Evolutionary conservation across 169 alveolate genomes (phyloP).

Genomic region (Plasmodium inui): DNA sequence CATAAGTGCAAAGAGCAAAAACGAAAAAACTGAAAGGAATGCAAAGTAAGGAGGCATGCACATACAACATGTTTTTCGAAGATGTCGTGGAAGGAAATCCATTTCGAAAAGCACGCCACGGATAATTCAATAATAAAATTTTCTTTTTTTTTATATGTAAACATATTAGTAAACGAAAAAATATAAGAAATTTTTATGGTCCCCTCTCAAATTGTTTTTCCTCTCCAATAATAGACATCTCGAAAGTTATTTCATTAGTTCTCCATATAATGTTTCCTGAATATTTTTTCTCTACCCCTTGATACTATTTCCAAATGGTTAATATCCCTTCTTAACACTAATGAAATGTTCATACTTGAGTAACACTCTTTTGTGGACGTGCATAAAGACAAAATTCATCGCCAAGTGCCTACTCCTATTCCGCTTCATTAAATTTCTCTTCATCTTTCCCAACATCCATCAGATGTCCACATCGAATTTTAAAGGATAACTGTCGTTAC

Average conservation of each 20-base stretch:
- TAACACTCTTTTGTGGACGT: background rate
- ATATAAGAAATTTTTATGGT: background rate
- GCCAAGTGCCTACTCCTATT: background rate
- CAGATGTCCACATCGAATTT: background rate
- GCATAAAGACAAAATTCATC: background rate
- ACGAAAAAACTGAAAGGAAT: background rate
- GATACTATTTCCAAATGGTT: background rate
- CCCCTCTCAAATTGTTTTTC: background rate
- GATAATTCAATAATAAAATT: background rate
- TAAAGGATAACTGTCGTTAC: constrained; percentile 40
- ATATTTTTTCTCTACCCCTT: background rate
- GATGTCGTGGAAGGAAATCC: background rate
- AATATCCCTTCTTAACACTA: background rate
- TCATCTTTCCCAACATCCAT: background rate
- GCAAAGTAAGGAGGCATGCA: background rate
- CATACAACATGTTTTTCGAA: background rate
- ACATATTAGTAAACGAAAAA: background rate
- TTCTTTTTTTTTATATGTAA: background rate
- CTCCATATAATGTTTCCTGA: background rate
- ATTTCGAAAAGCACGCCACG: background rate
- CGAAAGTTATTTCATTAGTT: background rate
- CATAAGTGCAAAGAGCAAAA: background rate
- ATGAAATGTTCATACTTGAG: background rate
- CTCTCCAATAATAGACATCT: background rate
- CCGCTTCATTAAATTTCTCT: background rate